Conservation (phyloP, 2,329 filamentous ascomycete species). For the Botryosphaeria dothidea region DNA sequence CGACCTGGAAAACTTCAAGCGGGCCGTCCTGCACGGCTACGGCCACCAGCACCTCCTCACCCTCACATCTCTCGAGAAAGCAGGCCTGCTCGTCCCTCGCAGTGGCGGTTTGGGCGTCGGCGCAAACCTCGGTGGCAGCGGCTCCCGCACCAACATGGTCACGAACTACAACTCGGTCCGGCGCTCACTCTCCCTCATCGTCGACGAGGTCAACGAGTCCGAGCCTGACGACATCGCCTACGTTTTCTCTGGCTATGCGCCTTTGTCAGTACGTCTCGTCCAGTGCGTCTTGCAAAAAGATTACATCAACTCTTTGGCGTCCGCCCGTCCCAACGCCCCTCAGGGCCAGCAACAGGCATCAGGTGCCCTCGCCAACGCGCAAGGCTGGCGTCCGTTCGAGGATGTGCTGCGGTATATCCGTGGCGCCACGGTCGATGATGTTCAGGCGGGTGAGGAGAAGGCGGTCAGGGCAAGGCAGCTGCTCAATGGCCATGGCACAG, state of each 20-base stretch:
- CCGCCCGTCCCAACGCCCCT: slow-evolving; percentile 58
- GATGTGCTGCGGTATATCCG: slow-evolving; percentile 85
- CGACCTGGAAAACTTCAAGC: slow-evolving; percentile 87
- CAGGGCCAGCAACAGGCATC: slow-evolving; percentile 35
- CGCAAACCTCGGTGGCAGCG: slow-evolving; percentile 38
- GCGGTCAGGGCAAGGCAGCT: slow-evolving; percentile 83
- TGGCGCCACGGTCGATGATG: slow-evolving; percentile 86
- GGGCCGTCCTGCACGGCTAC: slow-evolving; percentile 86
- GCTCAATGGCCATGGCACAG: slow-evolving; percentile 68
- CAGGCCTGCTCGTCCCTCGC: slow-evolving; percentile 75
- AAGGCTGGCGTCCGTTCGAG: slow-evolving; percentile 93
- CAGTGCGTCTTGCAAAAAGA: slow-evolving; percentile 93
- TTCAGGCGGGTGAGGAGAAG: slow-evolving; percentile 90
- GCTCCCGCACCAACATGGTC: slow-evolving; percentile 23
- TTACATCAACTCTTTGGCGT: slow-evolving; percentile 63
- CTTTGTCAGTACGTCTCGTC: slow-evolving; percentile 84
- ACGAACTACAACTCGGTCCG: slow-evolving; percentile 82
- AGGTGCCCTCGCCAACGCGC: slow-evolving; percentile 57
- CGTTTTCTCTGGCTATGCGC: slow-evolving; percentile 95
- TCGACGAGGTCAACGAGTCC: slow-evolving; percentile 95
- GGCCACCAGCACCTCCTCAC: slow-evolving; percentile 94
- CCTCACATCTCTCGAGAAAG: slow-evolving; percentile 81
- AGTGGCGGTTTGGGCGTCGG: slow-evolving; percentile 41
- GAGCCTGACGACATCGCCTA: slow-evolving; percentile 96
- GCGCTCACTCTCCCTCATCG: slow-evolving; percentile 82